These are phyloP conservation scores for Saccharum spontaneum DNA, from an alignment of 176 grass and related monocot species.

Conservation along the genomic window DNA sequence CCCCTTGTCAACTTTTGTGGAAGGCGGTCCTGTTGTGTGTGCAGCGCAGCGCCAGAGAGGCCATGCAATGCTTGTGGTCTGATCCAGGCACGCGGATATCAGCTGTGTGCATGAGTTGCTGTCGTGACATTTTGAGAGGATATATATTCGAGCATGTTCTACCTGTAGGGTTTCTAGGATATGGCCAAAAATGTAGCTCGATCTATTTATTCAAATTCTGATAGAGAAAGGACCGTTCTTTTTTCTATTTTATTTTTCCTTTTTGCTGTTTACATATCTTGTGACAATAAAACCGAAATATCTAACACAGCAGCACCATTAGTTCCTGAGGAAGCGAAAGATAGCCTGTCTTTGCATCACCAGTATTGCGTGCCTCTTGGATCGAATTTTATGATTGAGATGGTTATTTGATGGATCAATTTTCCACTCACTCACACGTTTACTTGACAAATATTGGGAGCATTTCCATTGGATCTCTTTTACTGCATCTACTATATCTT, in stretches of 20 bases:
- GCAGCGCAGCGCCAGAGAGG: background rate
- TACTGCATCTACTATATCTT: too few species aligned
- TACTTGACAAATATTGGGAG: too few species aligned
- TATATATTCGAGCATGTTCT: slow-evolving; percentile 20
- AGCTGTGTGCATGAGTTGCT: slow-evolving; percentile 40
- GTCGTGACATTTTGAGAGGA: slow-evolving; percentile 44
- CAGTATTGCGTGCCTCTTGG: background rate
- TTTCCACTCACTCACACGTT: background rate
- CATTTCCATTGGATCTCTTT: too few species aligned
- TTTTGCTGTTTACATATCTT: slow-evolving; percentile 24
- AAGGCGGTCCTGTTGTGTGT: slow-evolving; percentile 6
- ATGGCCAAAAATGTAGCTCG: slow-evolving; percentile 47
- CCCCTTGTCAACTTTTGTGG: background rate
- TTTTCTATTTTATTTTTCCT: slow-evolving; percentile 24
- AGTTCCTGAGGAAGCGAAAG: slow-evolving; percentile 27
- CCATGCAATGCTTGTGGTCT: slow-evolving; percentile 26
- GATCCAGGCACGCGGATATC: slow-evolving; percentile 17
- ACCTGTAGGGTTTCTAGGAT: slow-evolving; percentile 38
- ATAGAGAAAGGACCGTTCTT: slow-evolving; percentile 42
- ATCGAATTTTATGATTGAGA: background rate
- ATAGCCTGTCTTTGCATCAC: background rate
- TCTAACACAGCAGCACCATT: slow-evolving; percentile 52
- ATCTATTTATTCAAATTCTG: slow-evolving; percentile 46
- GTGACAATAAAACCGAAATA: slow-evolving; percentile 52
- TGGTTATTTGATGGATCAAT: background rate